phyloP scores from a whole-genome alignment of 2,329 filamentous ascomycete species.

The Colletotrichum gigasporum region DNA sequence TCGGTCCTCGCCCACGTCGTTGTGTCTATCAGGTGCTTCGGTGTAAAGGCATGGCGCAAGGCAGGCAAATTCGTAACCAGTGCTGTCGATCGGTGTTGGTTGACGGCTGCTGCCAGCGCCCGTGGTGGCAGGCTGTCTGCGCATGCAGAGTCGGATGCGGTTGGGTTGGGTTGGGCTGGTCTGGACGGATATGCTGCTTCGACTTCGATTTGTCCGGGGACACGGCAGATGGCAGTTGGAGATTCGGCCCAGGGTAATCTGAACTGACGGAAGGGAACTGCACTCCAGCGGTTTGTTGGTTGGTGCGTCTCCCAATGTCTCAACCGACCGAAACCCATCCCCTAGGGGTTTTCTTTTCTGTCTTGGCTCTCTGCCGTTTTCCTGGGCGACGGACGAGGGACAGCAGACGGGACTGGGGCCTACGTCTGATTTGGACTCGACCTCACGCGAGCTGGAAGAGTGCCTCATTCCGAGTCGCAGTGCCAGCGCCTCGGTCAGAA shows the following conservation, averaged over 20 bases:
- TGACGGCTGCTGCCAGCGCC: neutral
- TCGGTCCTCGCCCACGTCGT: neutral
- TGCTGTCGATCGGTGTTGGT: neutral
- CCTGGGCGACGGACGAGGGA: neutral
- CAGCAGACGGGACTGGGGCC: neutral
- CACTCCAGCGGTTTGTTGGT: neutral
- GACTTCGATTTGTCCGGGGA: neutral
- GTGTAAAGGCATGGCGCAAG: neutral
- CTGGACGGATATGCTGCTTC: neutral
- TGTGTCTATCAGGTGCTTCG: neutral
- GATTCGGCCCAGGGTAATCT: neutral
- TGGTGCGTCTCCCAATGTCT: slow-evolving; percentile 15
- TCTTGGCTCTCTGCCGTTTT: neutral
- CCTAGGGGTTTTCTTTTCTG: neutral
- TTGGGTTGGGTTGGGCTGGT: neutral
- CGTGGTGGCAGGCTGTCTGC: neutral
- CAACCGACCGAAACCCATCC: slow-evolving; percentile 21
- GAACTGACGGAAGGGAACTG: neutral
- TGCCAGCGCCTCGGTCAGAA: too few species aligned
- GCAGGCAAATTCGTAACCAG: neutral
- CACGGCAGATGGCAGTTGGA: slow-evolving; percentile 18
- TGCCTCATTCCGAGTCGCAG: too few species aligned
- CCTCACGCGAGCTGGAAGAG: too few species aligned
- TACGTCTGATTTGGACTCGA: too few species aligned
- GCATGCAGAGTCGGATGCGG: neutral